Base-by-base conservation (phyloP, 441 rosid species). In the Populus trichocarpa region DNA sequence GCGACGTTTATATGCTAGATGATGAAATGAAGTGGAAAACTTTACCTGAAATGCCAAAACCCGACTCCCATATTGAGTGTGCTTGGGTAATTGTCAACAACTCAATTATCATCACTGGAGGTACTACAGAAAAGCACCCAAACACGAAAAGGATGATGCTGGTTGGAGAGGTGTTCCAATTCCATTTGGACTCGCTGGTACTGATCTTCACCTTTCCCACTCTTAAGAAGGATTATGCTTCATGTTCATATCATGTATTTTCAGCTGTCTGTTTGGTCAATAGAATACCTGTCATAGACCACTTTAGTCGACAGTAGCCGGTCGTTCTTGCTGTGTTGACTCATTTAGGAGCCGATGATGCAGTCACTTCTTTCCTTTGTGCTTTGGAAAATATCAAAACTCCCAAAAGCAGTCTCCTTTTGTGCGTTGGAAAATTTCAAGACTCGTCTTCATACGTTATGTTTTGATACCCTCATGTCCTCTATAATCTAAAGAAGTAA, bases 71-170 rank as follows among this genome's bases (percentile, higher is more conserved):
- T 81, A 92, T 93, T 26, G 97, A 95, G 81, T 92, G 90, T 25
- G 87, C 97, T 8, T 95, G 99, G 99, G 89, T 87, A 40, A 75
- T 90, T 0, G 89, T 88, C 64, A 95, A 95, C 83, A 87, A 89
- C 85, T 93, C 97, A 2, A 85, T 93, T 16, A 80, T 92, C 76
- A 90, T 93, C 38, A 74, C 89, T 0, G 97, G 97, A 74, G 99
- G 97, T 25, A 92, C 99, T 28, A 90, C 97, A 1, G 96, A 91
- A 79, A 91, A 91, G 89, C 97, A 95, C 81, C 97, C 99, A 0
- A 77, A 84, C 78, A 93, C 90, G 77, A 93, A 93, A 79, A 88
- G 89, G 83, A 90, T 95, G 91, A 88, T 90, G 61, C 86, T 95
- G 79, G 91, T 90, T n/a, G 97, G 97, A 74, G 97, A 95, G 86